A percentile compares a stretch with the other conserved stretches of the same genome.
Evolutionary conservation across 768 basidiomycete species (phyloP).

Genomic region (Cyclocybe aegerita): DNA sequence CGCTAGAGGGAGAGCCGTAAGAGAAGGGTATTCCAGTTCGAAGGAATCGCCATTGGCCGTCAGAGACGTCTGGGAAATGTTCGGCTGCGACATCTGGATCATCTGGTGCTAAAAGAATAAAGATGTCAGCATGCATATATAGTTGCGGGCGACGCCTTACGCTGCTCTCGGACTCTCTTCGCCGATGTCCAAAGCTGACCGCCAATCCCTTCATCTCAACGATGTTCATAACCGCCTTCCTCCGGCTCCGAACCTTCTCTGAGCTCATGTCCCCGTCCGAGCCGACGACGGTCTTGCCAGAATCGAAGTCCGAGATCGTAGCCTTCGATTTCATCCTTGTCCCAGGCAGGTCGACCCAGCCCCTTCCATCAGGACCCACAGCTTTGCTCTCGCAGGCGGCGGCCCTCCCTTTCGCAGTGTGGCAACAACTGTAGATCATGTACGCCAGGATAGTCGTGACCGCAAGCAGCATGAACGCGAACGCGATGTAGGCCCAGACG

Average conservation of each 20-base stretch:
- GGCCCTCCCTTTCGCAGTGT: conserved; percentile 14
- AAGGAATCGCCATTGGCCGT: conserved; percentile 4
- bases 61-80: conserved; percentile 7
- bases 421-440: conserved; percentile 23
- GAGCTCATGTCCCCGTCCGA: too few species aligned
- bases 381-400: too few species aligned
- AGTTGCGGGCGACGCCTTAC: neutral
- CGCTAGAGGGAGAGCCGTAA: conserved; percentile 13
- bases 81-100: conserved; percentile 1
- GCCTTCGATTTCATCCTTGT: neutral
- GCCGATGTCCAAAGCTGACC: neutral
- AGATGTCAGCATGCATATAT: neutral
- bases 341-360: neutral
- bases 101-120: neutral
- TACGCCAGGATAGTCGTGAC: conserved; percentile 18
- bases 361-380: conserved; percentile 1
- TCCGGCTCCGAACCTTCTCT: too few species aligned
- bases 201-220: too few species aligned
- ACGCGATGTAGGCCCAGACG: conserved; percentile 24
- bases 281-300: too few species aligned
- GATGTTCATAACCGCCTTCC: too few species aligned
- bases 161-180: conserved; percentile 6
- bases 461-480: conserved; percentile 21
- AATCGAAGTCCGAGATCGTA: neutral
- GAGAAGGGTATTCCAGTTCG: conserved; percentile 9